Evolutionary conservation across 768 basidiomycete species (phyloP).

Genomic region (Suillus tomentosus): DNA sequence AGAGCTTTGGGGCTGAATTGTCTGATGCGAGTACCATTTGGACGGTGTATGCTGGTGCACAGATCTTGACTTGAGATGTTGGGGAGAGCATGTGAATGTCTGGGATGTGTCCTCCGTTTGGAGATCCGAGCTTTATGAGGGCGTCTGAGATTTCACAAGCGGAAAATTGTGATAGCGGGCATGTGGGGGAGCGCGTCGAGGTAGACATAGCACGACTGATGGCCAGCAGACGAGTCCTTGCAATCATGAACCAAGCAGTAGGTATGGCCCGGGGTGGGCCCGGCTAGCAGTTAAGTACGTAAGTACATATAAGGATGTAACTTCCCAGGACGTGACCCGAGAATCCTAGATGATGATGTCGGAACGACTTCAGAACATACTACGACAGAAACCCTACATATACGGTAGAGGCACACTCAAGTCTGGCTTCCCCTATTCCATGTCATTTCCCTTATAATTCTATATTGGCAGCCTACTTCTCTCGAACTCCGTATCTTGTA

Average conservation of each 20-base stretch:
- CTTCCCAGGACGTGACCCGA: not conserved
- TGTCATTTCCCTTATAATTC: too few relatives aligned
- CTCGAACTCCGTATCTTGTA: too few relatives aligned
- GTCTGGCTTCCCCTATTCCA: too few relatives aligned
- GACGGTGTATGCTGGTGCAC: conserved; percentile 87
- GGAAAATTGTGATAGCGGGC: conserved; percentile 45
- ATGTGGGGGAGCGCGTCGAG: conserved; percentile 6
- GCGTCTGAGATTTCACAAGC: conserved; percentile 90
- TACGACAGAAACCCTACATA: too few relatives aligned
- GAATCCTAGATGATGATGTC: too few relatives aligned
- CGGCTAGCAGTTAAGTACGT: not conserved
- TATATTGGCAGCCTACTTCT: too few relatives aligned
- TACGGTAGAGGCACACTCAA: too few relatives aligned
- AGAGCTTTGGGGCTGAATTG: conserved; percentile 59
- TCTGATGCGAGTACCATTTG: conserved; percentile 70
- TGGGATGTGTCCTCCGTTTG: conserved; percentile 79
- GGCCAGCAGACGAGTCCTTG: conserved; percentile 12
- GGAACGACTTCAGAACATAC: too few relatives aligned
- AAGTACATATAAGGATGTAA: not conserved
- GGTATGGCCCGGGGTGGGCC: not conserved
- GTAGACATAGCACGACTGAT: conserved; percentile 25
- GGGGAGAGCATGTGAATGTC: conserved; percentile 61
- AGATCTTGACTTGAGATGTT: conserved; percentile 46
- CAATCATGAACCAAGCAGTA: not conserved
- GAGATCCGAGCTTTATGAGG: conserved; percentile 72